Evolutionary conservation across 2,329 filamentous ascomycete genomes (phyloP).

Genomic region (Orbilia oligospora): DNA sequence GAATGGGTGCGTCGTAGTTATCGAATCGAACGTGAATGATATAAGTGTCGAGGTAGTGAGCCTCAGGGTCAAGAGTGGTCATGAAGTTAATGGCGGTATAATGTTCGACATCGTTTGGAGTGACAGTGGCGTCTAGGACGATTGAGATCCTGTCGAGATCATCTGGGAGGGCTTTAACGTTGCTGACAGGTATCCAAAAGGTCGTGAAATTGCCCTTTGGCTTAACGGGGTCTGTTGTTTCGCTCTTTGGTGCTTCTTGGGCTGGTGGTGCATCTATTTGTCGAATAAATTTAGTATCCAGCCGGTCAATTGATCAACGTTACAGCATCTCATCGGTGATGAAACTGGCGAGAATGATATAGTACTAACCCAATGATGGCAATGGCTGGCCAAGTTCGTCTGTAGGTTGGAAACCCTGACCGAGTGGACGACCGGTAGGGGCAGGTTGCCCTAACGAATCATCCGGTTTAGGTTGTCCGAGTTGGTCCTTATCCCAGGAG

Average conservation of each 20-base stretch:
- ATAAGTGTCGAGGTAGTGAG: not conserved
- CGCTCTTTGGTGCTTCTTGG: not conserved
- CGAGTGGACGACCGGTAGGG: not conserved
- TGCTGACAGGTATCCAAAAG: not conserved
- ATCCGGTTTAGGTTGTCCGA: not conserved
- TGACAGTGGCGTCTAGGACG: conserved; percentile 5
- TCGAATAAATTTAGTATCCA: not conserved
- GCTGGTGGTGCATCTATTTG: not conserved
- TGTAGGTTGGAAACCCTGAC: not conserved
- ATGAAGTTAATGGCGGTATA: conserved; percentile 11
- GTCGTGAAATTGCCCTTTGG: not conserved
- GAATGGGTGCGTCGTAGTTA: not conserved
- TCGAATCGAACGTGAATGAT: conserved; percentile 11
- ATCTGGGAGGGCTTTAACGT: not conserved
- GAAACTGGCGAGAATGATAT: not conserved
- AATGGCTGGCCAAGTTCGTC: not conserved
- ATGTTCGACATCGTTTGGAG: not conserved
- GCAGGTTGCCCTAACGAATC: conserved; percentile 2
- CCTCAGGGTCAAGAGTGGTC: not conserved
- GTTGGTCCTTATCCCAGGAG: conserved; percentile 2
- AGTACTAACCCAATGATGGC: not conserved
- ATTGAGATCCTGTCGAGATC: not conserved
- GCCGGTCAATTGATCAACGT: too few relatives aligned
- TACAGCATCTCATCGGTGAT: not conserved
- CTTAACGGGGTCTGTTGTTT: not conserved